Base-by-base conservation (phyloP, 73 alveolate species). In the Breviolum minutum region DNA sequence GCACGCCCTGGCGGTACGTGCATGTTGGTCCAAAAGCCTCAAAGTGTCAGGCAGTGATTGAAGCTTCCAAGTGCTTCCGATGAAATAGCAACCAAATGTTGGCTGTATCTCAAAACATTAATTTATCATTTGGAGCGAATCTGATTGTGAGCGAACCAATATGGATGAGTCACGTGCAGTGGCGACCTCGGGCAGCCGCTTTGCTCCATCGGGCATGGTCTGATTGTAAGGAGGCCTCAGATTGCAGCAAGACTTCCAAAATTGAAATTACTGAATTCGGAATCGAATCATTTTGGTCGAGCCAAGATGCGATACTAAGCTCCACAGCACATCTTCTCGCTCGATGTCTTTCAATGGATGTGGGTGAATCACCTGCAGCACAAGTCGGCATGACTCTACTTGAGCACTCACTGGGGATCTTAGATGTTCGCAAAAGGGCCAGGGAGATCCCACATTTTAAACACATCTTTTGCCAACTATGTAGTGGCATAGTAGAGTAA, bases 1-100 rank as follows among this genome's bases (percentile, higher is more conserved):
- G 98, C 98, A 27, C 98, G 89, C 40, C 98, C 98, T 19, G 98
- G 98, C 60, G 98, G 98, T 14, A 81, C 98, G 81, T 92, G 98
- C 98, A 92, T 92, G 91, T 60, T 74, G n/a, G 98, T 92, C 98
- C 98, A 92, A 48, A 74, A 74, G 90, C 98, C 98, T 92, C n/a
- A 24, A 66, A 10, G 24, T 27, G 68, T 48, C n/a, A n/a, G n/a
- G 32, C 71, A 82, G 29, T 19, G 82, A 71, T 32, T 71, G 22
- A 17, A 16, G 14, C 40, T 0, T 68, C 16, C 32, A 30, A 48
- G 48, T 26, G 29, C 40, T 16, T 29, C 40, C 54, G 62, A 22
- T 79, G 24, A 79, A 29, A 17, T 66, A 13, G 16, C 64, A 27
- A 26, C 87, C 24, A 71, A 30, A 17, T 77, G 24, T 17, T 40